Base-by-base conservation (phyloP, 352 stramenopile genomes). In the Phytophthora ohioensis region DNA sequence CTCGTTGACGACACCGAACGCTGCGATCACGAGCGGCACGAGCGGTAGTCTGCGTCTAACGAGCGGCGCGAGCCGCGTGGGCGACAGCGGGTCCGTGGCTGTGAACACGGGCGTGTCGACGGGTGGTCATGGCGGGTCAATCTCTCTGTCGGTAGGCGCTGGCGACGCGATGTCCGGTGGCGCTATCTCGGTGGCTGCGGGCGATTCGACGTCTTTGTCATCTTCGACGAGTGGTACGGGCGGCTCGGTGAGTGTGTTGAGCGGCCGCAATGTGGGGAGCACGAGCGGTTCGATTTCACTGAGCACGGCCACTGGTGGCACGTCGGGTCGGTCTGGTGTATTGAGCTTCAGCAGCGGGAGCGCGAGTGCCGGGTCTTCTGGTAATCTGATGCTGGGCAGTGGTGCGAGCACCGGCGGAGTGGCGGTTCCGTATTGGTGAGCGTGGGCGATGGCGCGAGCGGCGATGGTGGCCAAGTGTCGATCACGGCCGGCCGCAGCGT, bases 281-380 rank as follows among this genome's bases (percentile, higher is more conserved):
- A 58, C 63, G 4, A 76, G 67, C 45, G 68, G 67, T 2, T 65
- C 41, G 7, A 70, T 76, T 39, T 49, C 63, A 39, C 45, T 78
- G 61, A 45, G 61, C 43, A 68, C 38, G 11, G 51, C 31, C 17
- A 51, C 52, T 8, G 61, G 51, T 15, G 61, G 63, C 2, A 48
- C 48, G 39, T 17, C n/a, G 39, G 2, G 61, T 35, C 61, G 38
- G 38, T 43, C 65, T 11, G 75, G 69, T 38, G 70, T 65, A 2
- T 65, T 46, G 5, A 73, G 75, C 27, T 46, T 79, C 56, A 52
- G 57, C 42, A 71, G 34, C 9, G 55, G 47, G 6, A 52, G 46
- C 3, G 64, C 64, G 30, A 57, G 34, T 65, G 48, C 45, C 17
- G 64, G 56, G 11, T 61, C 64, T 17, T 60, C 56, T n/a, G 64